A percentile compares a stretch with the other conserved stretches of the same genome.
Evolutionary conservation across 164 flowering plant species (phyloP).

Genomic region (Vitis riparia): DNA sequence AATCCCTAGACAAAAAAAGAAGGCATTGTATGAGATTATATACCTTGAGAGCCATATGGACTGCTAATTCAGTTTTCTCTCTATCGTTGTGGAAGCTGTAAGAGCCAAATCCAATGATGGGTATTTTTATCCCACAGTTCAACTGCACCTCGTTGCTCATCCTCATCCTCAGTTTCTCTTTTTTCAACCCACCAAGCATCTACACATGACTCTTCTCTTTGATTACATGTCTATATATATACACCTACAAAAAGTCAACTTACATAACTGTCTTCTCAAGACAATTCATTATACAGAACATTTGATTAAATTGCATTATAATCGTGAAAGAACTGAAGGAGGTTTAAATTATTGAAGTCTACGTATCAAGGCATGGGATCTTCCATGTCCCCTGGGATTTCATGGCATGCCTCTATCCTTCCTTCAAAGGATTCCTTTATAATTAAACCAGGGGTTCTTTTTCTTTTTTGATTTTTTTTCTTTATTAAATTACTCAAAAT

Average conservation of each 20-base stretch:
- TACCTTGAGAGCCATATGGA: constrained; percentile 62
- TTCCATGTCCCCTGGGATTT: constrained; percentile 55
- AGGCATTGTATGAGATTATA: not conserved
- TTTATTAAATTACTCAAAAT: too few species aligned
- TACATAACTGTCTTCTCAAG: constrained; percentile 8
- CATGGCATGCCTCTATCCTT: constrained; percentile 13
- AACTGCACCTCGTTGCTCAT: constrained; percentile 32
- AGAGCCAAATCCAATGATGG: constrained; percentile 68
- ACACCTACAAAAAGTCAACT: constrained; percentile 23
- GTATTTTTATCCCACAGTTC: constrained; percentile 49
- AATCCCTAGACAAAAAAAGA: not conserved
- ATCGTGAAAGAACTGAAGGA: not conserved
- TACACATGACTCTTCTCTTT: constrained; percentile 6
- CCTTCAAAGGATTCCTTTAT: not conserved
- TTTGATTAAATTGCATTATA: not conserved
- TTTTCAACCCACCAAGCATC: too few species aligned
- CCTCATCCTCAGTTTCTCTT: constrained; percentile 24
- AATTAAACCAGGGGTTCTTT: not conserved
- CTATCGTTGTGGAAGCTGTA: constrained; percentile 38
- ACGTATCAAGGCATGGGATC: constrained; percentile 29
- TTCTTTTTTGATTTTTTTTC: not conserved
- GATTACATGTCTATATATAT: constrained; percentile 5
- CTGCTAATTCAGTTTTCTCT: constrained; percentile 44
- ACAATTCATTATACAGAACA: constrained; percentile 9
- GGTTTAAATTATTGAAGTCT: constrained; percentile 3